Base-by-base conservation (phyloP, 768 basidiomycete genomes). In the Phylloporus arenicola region DNA sequence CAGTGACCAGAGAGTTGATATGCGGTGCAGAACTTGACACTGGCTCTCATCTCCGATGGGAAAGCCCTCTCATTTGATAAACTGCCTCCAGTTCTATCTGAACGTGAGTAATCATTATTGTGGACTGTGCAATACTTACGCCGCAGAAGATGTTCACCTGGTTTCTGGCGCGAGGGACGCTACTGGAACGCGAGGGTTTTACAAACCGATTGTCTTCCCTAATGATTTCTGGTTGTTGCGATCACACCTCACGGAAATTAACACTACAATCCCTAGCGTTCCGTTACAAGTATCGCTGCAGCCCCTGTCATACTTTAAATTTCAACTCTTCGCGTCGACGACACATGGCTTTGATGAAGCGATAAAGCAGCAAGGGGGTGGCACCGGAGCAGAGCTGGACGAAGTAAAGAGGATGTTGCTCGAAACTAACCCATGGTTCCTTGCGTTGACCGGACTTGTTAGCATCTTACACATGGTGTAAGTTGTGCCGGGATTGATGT, bases 151-250 rank as follows among this genome's bases (percentile, higher is more conserved):
- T 65, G 65, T 92, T 41, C 71, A 81, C 46, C 63, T 92, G 35
- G 72, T 86, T 34, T 75, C 79, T 4, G 74, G 70, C 22, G 60
- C 73, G 48, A 80, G 86, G 33, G 87, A 90, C 54, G 68, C 77
- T 33, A 80, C 81, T 20, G 84, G 85, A 4, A 77, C 75, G 3
- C 77, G 76, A 52, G 87, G 81, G 3, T 81, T 76, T 55, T 92
- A 94, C 76, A 87, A 83, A 60, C 95, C 95, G 9, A 83, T 94
- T 51, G 64, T 97, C 33, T 98, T 87, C 68, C 81, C 91, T 13
- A 98, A 98, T 63, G 92, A 96, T 62, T 97, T 97, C 70, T 97
- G 95, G 92, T 80, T 87, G 55, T 77, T 92, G 27, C 81, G 83
- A 34, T 84, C 86, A 37, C 86, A 93, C 52, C 84, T 90, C 58